phyloP scores from a whole-genome alignment of 2,329 filamentous ascomycete genomes.

The Microthyrium microscopicum region DNA sequence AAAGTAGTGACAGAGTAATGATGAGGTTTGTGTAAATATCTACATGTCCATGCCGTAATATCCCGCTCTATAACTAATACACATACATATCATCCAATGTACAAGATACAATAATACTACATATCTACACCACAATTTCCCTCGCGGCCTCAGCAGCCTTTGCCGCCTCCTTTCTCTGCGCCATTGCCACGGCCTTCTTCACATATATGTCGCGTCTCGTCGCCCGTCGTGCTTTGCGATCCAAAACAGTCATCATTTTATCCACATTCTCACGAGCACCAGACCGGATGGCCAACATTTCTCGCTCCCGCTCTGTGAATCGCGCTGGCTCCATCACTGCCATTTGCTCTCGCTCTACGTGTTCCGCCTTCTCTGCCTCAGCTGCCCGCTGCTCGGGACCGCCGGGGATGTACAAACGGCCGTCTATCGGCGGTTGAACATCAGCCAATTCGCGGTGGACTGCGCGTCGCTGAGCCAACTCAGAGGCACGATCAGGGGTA shows the following conservation, averaged over 20 bases:
- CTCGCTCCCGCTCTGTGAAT: constrained; percentile 13
- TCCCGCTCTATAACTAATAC: too few relatives aligned
- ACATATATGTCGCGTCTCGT: constrained; percentile 4
- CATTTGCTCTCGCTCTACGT: constrained; percentile 38
- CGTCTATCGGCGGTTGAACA: too few relatives aligned
- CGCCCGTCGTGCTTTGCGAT: neutral
- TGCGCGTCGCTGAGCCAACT: constrained; percentile 1
- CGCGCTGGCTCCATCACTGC: constrained; percentile 31
- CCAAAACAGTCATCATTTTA: neutral
- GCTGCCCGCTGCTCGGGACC: constrained; percentile 1
- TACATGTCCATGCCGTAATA: too few relatives aligned
- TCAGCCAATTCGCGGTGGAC: neutral
- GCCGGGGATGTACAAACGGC: too few relatives aligned
- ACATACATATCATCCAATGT: too few relatives aligned
- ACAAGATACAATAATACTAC: too few relatives aligned
- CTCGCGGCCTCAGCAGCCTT: neutral
- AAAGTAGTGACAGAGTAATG: too few relatives aligned
- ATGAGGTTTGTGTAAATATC: too few relatives aligned
- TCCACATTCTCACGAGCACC: constrained; percentile 2
- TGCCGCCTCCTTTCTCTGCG: neutral
- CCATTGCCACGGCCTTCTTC: neutral
- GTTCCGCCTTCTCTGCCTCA: constrained; percentile 33
- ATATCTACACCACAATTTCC: neutral
- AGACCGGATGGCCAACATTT: too few relatives aligned
- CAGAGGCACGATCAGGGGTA: constrained; percentile 55